A percentile compares a stretch with the other conserved stretches of the same genome.
These are phyloP conservation scores for Skeletonema costatum DNA, from an alignment of 108 stramenopile genomes.

Conservation along the genomic window DNA sequence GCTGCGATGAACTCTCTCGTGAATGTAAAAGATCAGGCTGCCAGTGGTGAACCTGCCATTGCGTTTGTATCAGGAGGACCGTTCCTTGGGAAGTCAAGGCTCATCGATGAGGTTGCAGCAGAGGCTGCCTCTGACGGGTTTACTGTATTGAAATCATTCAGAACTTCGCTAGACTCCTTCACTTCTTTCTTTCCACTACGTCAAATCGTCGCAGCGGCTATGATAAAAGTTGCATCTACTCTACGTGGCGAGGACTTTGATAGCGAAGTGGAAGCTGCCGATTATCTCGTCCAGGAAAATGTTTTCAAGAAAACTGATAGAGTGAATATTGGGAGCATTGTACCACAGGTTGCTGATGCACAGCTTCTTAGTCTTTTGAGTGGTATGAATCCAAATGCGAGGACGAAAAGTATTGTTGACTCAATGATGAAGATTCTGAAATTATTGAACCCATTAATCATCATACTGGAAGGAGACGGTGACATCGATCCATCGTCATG, in stretches of 20 bases:
- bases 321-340: slow-evolving; percentile 50
- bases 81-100: slow-evolving; percentile 50
- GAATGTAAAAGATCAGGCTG: slow-evolving; percentile 24
- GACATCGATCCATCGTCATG: slow-evolving; percentile 55
- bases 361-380: slow-evolving; percentile 49
- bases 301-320: slow-evolving; percentile 51
- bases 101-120: slow-evolving; percentile 41
- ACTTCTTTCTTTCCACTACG: slow-evolving; percentile 53
- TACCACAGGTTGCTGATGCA: slow-evolving; percentile 49
- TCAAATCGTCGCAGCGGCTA: slow-evolving; percentile 43
- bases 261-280: slow-evolving; percentile 37
- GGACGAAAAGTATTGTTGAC: slow-evolving; percentile 51
- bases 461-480: slow-evolving; percentile 49
- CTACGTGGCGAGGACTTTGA: slow-evolving; percentile 21
- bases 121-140: slow-evolving; percentile 40
- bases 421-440: slow-evolving; percentile 50
- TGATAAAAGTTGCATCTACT: slow-evolving; percentile 35
- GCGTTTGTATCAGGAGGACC: slow-evolving; percentile 47
- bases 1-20: slow-evolving; percentile 40
- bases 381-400: slow-evolving; percentile 47
- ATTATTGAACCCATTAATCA: slow-evolving; percentile 37
- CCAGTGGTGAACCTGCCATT: slow-evolving; percentile 23
- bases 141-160: slow-evolving; percentile 44
- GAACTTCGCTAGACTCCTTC: slow-evolving; percentile 52
- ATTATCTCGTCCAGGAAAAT: slow-evolving; percentile 34